Percentiles rank a stretch among this genome's conserved stretches.
These are phyloP conservation scores for Salix dunnii DNA, from an alignment of 345 rosid genomes.

Conservation along the genomic window DNA sequence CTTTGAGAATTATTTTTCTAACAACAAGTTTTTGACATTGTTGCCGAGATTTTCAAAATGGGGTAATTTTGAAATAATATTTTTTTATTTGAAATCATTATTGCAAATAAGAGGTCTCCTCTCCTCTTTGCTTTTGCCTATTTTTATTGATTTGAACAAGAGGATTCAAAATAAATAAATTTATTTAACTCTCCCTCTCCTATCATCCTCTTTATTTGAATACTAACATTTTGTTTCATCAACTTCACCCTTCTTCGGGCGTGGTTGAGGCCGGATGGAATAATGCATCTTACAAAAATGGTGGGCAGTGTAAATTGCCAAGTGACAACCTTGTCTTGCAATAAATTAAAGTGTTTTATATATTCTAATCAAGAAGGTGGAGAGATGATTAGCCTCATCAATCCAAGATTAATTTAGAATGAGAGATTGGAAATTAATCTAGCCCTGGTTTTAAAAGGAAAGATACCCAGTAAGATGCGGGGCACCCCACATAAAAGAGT, in stretches of 20 bases:
- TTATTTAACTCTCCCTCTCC: too few relatives aligned
- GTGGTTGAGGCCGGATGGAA: not conserved
- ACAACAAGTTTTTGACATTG: too few relatives aligned
- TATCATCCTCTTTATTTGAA: not conserved
- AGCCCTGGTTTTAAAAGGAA: constrained; percentile 29
- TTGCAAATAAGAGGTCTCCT: too few relatives aligned
- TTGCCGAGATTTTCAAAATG: too few relatives aligned
- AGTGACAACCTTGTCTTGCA: constrained; percentile 12
- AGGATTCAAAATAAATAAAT: too few relatives aligned
- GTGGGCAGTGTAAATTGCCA: not conserved
- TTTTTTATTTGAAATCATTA: too few relatives aligned
- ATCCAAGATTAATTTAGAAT: constrained; percentile 13
- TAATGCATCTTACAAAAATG: not conserved
- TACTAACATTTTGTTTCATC: not conserved
- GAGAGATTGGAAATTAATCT: constrained; percentile 6
- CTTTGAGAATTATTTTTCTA: too few relatives aligned
- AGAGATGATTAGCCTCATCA: constrained; percentile 42
- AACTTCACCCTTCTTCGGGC: not conserved
- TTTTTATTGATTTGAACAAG: too few relatives aligned
- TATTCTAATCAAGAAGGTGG: constrained; percentile 34
- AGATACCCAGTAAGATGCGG: constrained; percentile 34
- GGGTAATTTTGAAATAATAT: too few relatives aligned
- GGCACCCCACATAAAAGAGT: constrained; percentile 31
- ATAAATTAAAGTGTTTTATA: not conserved
- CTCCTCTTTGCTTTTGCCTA: too few relatives aligned